Conservation (phyloP, 2,329 filamentous ascomycete genomes). For the Colletotrichum eleusines region DNA sequence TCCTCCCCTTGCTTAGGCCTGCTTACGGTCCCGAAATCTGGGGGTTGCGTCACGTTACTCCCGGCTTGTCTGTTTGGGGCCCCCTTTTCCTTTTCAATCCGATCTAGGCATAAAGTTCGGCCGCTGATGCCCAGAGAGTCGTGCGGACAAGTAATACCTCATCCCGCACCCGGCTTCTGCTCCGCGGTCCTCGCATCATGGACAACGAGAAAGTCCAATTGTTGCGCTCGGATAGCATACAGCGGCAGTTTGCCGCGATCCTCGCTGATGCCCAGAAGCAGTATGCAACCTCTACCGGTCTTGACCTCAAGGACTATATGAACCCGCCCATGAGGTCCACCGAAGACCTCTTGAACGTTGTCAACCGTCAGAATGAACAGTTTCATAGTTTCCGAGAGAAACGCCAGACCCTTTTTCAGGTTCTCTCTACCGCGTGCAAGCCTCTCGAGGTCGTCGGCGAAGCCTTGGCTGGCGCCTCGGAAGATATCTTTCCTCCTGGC, state of each 20-base stretch:
- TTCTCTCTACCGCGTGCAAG: conserved; percentile 48
- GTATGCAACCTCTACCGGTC: conserved; percentile 49
- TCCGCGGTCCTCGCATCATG: conserved; percentile 16
- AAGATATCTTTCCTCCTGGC: conserved; percentile 56
- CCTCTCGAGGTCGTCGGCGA: conserved; percentile 57
- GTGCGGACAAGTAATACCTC: not conserved
- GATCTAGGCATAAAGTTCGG: not conserved
- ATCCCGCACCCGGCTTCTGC: not conserved
- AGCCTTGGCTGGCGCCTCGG: conserved; percentile 52
- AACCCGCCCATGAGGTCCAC: conserved; percentile 51
- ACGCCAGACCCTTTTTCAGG: conserved; percentile 51
- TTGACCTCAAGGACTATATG: conserved; percentile 49
- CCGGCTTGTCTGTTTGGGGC: not conserved
- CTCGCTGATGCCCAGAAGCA: conserved; percentile 51
- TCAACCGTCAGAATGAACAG: conserved; percentile 52
- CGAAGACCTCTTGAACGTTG: conserved; percentile 48
- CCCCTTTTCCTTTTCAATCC: not conserved
- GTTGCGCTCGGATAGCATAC: conserved; percentile 35
- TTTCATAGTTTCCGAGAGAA: conserved; percentile 54
- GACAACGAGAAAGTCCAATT: conserved; percentile 26
- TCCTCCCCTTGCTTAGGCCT: conserved; percentile 16
- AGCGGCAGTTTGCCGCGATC: conserved; percentile 46
- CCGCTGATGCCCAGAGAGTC: not conserved
- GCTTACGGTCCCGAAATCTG: not conserved
- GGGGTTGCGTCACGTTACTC: not conserved